phyloP scores from a whole-genome alignment of 2,329 filamentous ascomycete species.

The Clonostachys rosea region DNA sequence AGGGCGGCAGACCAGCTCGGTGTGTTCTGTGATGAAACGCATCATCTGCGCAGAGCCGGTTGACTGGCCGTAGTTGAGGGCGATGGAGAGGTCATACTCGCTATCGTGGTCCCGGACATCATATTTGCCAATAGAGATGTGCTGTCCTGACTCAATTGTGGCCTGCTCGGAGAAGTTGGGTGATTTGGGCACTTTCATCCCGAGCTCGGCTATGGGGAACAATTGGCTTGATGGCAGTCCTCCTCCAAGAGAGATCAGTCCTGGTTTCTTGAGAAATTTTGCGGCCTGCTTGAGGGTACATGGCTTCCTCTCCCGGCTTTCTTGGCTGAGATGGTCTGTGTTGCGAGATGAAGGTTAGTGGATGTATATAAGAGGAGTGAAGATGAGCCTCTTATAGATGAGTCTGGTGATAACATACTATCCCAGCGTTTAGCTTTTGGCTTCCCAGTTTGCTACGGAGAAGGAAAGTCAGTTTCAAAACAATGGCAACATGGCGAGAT shows the following conservation, averaged over 20 bases:
- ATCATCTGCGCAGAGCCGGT: slow-evolving; percentile 82
- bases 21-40: slow-evolving; percentile 91
- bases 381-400: background rate
- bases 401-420: slow-evolving; percentile 48
- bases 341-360: background rate
- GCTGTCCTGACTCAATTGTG: slow-evolving; percentile 53
- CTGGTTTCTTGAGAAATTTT: slow-evolving; percentile 71
- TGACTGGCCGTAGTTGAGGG: slow-evolving; percentile 90
- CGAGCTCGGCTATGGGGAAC: slow-evolving; percentile 83
- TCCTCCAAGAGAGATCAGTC: slow-evolving; percentile 86
- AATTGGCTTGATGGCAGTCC: slow-evolving; percentile 84
- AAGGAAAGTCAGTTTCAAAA: background rate
- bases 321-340: slow-evolving; percentile 53
- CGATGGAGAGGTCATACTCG: slow-evolving; percentile 72
- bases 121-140: slow-evolving; percentile 73
- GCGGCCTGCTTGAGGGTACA: slow-evolving; percentile 83
- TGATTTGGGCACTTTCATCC: slow-evolving; percentile 65
- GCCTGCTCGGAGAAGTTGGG: slow-evolving; percentile 69
- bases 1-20: slow-evolving; percentile 81
- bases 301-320: slow-evolving; percentile 55
- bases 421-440: slow-evolving; percentile 81
- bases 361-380: slow-evolving; percentile 1
- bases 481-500: background rate
- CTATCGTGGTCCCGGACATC: slow-evolving; percentile 56
- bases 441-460: slow-evolving; percentile 37